Evolutionary conservation across 495 filamentous ascomycete genomes (phyloP).

Genomic region (Trichodelitschia bisporula): DNA sequence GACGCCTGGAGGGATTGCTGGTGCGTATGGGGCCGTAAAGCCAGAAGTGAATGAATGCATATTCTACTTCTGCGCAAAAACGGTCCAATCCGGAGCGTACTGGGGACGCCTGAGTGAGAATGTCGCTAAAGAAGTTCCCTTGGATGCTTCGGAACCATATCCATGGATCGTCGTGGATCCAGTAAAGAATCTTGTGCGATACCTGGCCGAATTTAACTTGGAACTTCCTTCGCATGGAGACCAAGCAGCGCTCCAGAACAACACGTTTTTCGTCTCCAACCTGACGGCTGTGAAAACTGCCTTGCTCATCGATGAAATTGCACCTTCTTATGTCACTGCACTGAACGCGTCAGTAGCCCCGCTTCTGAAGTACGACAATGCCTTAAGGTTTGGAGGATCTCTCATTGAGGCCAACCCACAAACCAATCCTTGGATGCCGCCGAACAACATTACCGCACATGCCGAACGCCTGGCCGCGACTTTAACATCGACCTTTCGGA

Average conservation of each 20-base stretch:
- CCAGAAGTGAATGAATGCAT: slow-evolving; percentile 5
- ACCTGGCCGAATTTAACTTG: too few species aligned
- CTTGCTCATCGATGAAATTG: slow-evolving; percentile 3
- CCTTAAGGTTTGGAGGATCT: neutral
- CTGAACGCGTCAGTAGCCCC: too few species aligned
- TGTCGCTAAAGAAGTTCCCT: slow-evolving; percentile 1
- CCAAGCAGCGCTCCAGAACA: too few species aligned
- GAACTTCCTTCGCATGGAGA: too few species aligned
- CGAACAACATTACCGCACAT: slow-evolving; percentile 4
- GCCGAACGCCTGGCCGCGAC: slow-evolving; percentile 4
- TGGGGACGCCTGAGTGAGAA: slow-evolving; percentile 1
- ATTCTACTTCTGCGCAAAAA: slow-evolving; percentile 5
- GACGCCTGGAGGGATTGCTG: too few species aligned
- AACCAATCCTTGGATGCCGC: slow-evolving; percentile 5
- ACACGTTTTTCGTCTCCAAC: too few species aligned
- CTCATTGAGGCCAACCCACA: neutral
- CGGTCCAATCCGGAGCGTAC: slow-evolving; percentile 5
- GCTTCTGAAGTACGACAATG: slow-evolving; percentile 2
- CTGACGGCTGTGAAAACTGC: slow-evolving; percentile 1
- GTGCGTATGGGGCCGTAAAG: too few species aligned
- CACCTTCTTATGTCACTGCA: slow-evolving; percentile 2
- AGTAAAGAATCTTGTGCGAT: too few species aligned
- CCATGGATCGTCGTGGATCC: too few species aligned
- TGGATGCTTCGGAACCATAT: slow-evolving; percentile 2
- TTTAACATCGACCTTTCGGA: slow-evolving; percentile 6